phyloP scores from a whole-genome alignment of 176 grass and related monocot species.

The Avena sativa region DNA sequence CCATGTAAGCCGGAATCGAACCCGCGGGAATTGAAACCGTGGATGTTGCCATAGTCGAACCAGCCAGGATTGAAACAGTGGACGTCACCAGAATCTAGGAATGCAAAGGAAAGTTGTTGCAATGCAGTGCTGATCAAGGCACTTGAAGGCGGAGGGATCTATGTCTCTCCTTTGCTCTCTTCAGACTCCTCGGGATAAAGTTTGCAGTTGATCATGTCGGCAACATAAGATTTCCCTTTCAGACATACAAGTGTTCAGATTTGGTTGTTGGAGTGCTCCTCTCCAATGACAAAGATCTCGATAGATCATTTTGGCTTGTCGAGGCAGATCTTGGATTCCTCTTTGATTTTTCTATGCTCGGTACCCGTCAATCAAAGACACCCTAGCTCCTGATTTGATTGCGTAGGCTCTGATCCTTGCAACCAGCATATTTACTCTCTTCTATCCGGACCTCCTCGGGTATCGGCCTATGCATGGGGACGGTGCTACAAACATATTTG shows the following conservation, averaged over 20 bases:
- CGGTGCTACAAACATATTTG: background rate
- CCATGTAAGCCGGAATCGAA: too few species aligned
- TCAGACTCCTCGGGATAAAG: constrained; percentile 13
- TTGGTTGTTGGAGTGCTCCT: constrained; percentile 20
- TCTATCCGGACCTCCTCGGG: background rate
- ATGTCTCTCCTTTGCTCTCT: constrained; percentile 38
- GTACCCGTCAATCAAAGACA: background rate
- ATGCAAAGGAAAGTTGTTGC: constrained; percentile 7
- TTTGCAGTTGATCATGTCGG: background rate
- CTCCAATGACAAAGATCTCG: background rate
- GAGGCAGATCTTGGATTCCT: constrained; percentile 17
- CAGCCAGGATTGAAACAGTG: background rate
- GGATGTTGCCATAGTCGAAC: too few species aligned
- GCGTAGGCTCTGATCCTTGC: background rate
- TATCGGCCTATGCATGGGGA: background rate
- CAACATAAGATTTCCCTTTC: background rate
- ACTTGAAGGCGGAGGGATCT: background rate
- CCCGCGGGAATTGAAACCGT: too few species aligned
- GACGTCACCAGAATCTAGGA: background rate
- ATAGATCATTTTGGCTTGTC: constrained; percentile 22
- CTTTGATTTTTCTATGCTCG: constrained; percentile 41
- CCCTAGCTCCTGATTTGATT: too few species aligned
- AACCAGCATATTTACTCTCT: constrained; percentile 26
- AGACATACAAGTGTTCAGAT: background rate
- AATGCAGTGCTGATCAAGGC: background rate